A percentile compares a stretch with the other conserved stretches of the same genome.
Conservation (phyloP, 345 rosid genomes). For the Microthlaspi erraticum region DNA sequence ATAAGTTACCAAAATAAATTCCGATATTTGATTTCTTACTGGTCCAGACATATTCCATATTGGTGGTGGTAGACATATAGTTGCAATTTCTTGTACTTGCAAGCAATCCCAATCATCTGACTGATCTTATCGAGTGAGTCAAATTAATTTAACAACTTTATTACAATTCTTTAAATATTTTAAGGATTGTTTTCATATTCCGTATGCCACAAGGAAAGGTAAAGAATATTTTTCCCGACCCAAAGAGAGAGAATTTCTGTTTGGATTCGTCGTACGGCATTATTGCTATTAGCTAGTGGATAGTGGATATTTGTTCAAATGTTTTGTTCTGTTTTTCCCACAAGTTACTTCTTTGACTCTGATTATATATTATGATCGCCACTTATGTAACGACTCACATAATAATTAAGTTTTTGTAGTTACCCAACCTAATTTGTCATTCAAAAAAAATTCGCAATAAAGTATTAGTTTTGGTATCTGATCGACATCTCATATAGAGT, state of each 20-base stretch:
- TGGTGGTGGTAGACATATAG: slow-evolving; percentile 31
- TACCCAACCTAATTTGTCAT: not conserved
- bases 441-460: not conserved
- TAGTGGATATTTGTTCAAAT: slow-evolving; percentile 39
- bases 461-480: slow-evolving; percentile 3
- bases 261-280: slow-evolving; percentile 41
- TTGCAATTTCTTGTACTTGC: slow-evolving; percentile 36
- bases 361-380: too few relatives aligned
- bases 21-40: slow-evolving; percentile 18
- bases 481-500: not conserved
- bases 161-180: slow-evolving; percentile 15
- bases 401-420: not conserved
- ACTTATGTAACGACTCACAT: not conserved
- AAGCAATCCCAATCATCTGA: slow-evolving; percentile 43
- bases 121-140: slow-evolving; percentile 29
- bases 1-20: slow-evolving; percentile 3
- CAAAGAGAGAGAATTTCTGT: slow-evolving; percentile 20
- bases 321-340: slow-evolving; percentile 34
- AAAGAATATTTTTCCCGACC: slow-evolving; percentile 27
- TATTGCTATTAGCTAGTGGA: slow-evolving; percentile 29
- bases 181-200: slow-evolving; percentile 37
- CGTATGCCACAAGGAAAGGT: slow-evolving; percentile 43
- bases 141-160: slow-evolving; percentile 27
- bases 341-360: slow-evolving; percentile 46
- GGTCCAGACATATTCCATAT: slow-evolving; percentile 24